A percentile compares a stretch with the other conserved stretches of the same genome.
These are phyloP conservation scores for Acacia melanoxylon DNA, from an alignment of 306 rosid genomes.

Conservation along the genomic window DNA sequence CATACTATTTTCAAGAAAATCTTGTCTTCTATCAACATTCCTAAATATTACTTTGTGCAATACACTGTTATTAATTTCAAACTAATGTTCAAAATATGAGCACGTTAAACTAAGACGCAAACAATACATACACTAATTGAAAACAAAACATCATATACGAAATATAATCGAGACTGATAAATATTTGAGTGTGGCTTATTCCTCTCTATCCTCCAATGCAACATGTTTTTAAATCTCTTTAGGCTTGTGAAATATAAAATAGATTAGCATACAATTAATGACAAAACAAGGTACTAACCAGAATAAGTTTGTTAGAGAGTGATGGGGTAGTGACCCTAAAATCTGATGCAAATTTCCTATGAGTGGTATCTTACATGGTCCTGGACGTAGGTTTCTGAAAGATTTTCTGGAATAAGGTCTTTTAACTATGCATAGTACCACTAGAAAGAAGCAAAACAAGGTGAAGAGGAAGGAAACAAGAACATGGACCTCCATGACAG, in stretches of 20 bases:
- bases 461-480: background rate
- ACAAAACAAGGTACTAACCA: no score
- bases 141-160: background rate
- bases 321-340: no score
- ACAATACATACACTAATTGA: background rate
- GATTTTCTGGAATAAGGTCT: background rate
- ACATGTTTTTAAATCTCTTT: no score
- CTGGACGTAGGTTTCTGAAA: conserved; percentile 11
- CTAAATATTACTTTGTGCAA: background rate
- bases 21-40: background rate
- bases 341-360: no score
- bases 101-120: background rate
- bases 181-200: no score
- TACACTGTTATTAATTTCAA: background rate
- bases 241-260: no score
- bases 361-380: conserved; percentile 30
- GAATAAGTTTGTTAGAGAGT: no score
- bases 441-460: background rate
- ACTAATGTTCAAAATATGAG: background rate
- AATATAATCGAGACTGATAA: no score
- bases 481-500: background rate
- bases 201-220: no score
- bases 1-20: background rate
- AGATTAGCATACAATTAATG: no score
- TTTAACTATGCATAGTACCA: background rate